These are phyloP conservation scores for Sclerotinia minor DNA, from an alignment of 2,329 filamentous ascomycete species.

Conservation along the genomic window DNA sequence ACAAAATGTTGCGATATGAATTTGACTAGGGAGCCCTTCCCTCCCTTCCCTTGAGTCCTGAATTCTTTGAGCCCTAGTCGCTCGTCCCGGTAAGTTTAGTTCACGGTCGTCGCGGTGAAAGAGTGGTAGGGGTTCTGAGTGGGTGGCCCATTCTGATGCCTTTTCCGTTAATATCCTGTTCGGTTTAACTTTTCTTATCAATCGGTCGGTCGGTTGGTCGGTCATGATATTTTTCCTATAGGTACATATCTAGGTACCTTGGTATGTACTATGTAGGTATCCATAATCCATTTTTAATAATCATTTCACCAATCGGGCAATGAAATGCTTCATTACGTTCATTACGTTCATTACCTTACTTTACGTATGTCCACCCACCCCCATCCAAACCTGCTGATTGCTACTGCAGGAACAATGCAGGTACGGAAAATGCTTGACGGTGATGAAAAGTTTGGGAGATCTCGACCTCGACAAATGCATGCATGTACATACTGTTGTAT, in stretches of 20 bases:
- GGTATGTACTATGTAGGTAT: too few relatives aligned
- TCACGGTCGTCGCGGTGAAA: slow-evolving; percentile 23
- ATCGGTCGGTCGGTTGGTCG: slow-evolving; percentile 4
- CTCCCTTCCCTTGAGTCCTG: neutral
- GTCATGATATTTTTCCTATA: neutral
- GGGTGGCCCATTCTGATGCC: slow-evolving; percentile 15
- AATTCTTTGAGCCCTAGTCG: neutral
- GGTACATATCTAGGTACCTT: too few relatives aligned
- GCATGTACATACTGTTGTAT: neutral
- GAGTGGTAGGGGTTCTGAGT: slow-evolving; percentile 18
- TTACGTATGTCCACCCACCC: neutral
- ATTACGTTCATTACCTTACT: slow-evolving; percentile 9
- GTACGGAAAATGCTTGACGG: slow-evolving; percentile 29
- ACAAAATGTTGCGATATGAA: slow-evolving; percentile 17
- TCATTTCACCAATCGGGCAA: slow-evolving; percentile 27
- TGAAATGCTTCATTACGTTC: slow-evolving; percentile 13
- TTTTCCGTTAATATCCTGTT: neutral
- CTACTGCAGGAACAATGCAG: slow-evolving; percentile 40
- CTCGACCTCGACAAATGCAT: slow-evolving; percentile 16
- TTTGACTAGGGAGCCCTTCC: slow-evolving; percentile 11
- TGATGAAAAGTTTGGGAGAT: slow-evolving; percentile 22
- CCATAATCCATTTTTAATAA: neutral
- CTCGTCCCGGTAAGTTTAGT: slow-evolving; percentile 8
- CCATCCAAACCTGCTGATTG: slow-evolving; percentile 15
- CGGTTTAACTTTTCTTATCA: slow-evolving; percentile 20